Conservation (phyloP, 495 filamentous ascomycete genomes). For the Trichocladium antarcticum region DNA sequence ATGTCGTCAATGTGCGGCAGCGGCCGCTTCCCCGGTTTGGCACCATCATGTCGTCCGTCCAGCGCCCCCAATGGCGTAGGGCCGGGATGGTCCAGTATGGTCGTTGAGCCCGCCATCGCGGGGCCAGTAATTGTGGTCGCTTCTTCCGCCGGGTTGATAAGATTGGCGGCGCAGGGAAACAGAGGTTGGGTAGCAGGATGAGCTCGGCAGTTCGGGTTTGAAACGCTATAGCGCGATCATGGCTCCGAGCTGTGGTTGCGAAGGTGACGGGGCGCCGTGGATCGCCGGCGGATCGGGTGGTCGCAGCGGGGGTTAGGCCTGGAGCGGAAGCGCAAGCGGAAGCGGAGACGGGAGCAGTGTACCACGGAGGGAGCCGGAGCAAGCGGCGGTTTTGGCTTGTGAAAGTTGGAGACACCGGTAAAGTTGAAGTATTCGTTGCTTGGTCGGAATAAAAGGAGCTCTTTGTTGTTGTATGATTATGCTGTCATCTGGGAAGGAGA, state of each 20-base stretch:
- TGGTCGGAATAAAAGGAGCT: no score
- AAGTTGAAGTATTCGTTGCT: no score
- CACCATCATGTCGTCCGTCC: background rate
- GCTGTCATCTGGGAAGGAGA: no score
- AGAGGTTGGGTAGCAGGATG: background rate
- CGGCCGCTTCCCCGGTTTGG: conserved; percentile 23
- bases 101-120: conserved; percentile 19
- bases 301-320: no score
- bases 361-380: no score
- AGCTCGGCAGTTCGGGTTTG: background rate
- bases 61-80: background rate
- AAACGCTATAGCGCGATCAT: background rate
- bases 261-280: background rate
- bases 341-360: no score
- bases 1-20: conserved; percentile 71
- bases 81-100: conserved; percentile 13
- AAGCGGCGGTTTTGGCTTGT: no score
- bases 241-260: background rate
- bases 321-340: no score
- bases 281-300: background rate
- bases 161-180: background rate
- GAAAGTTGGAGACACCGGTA: no score
- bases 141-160: background rate
- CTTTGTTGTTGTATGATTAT: no score
- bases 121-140: background rate